A percentile compares a stretch with the other conserved stretches of the same genome.
Conservation (phyloP, 176 grass and related monocot species). For the Bonia amplexicaulis region DNA sequence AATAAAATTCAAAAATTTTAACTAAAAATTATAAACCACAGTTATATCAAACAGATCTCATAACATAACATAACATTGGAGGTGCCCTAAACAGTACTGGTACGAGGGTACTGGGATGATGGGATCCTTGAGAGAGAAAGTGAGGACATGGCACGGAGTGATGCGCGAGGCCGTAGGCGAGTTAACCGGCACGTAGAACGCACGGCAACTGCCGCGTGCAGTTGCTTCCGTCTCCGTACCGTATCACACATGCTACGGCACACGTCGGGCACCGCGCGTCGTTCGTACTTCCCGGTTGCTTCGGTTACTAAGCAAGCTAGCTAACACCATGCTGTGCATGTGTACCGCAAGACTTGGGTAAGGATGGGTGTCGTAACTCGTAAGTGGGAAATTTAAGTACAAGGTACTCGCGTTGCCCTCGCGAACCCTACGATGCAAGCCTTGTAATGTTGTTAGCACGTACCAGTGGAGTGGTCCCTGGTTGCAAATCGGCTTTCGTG, state of each 20-base stretch:
- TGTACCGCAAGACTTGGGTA: no score
- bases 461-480: not conserved
- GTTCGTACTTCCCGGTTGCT: not conserved
- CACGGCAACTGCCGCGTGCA: conserved; percentile 4
- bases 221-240: not conserved
- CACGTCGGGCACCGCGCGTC: not conserved
- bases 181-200: not conserved
- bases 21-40: no score
- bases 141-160: not conserved
- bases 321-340: no score
- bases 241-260: not conserved
- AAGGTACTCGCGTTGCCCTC: no score
- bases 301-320: not conserved
- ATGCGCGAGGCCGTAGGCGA: not conserved
- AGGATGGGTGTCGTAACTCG: no score
- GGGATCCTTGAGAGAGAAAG: not conserved
- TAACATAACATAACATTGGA: no score
- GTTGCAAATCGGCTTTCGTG: not conserved
- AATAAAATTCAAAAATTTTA: no score
- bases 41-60: no score
- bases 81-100: not conserved
- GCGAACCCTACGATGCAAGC: no score
- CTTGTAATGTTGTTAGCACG: not conserved
- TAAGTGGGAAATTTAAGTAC: no score
- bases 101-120: not conserved